These are phyloP conservation scores for Ustanciosporium gigantosporum DNA, from an alignment of 1,284 basidiomycete genomes.

Conservation along the genomic window DNA sequence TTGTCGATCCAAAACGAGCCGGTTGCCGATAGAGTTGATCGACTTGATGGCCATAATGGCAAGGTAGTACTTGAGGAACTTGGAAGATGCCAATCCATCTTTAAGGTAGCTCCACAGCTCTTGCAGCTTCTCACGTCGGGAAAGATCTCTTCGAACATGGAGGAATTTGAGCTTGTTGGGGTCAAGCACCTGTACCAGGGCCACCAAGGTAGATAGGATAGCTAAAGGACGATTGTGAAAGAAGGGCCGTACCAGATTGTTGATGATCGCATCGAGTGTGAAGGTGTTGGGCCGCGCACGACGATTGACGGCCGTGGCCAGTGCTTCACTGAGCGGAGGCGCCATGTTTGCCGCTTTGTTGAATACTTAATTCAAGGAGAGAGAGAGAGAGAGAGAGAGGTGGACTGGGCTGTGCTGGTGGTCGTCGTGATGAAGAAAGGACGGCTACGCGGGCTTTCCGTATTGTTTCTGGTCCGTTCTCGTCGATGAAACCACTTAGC, in stretches of 20 bases:
- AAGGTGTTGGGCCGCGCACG: slow-evolving; percentile 16
- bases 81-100: background rate
- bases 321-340: background rate
- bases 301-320: slow-evolving; percentile 7
- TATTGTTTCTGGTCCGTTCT: too few species aligned
- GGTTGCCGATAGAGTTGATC: slow-evolving; percentile 37
- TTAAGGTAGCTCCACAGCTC: background rate
- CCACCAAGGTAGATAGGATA: slow-evolving; percentile 30
- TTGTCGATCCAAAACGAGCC: slow-evolving; percentile 29
- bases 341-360: too few species aligned
- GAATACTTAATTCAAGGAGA: too few species aligned
- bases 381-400: too few species aligned
- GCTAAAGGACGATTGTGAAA: slow-evolving; percentile 23
- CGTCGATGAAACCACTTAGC: too few species aligned
- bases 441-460: too few species aligned
- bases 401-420: too few species aligned
- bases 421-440: too few species aligned
- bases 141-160: slow-evolving; percentile 11
- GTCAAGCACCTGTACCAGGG: slow-evolving; percentile 27
- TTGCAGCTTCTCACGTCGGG: slow-evolving; percentile 9
- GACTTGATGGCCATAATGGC: slow-evolving; percentile 21
- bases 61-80: slow-evolving; percentile 14
- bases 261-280: slow-evolving; percentile 20
- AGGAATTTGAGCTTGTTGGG: slow-evolving; percentile 20
- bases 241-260: slow-evolving; percentile 17